Evolutionary conservation across 768 basidiomycete species (phyloP).

Genomic region (Psilocybe subaeruginosa): DNA sequence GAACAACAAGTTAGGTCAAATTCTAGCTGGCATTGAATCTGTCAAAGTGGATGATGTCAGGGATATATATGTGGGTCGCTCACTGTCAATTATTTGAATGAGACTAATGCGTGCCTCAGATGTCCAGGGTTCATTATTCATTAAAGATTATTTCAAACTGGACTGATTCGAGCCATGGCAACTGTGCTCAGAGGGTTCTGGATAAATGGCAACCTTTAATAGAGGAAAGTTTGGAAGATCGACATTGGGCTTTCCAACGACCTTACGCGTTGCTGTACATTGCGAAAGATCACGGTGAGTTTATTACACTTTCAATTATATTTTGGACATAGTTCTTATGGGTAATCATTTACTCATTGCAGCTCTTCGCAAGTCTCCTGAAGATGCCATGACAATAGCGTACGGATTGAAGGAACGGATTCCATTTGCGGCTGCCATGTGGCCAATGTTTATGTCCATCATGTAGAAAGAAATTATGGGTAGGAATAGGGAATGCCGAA

Average conservation of each 20-base stretch:
- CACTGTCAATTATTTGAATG: not conserved
- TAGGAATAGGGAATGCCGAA: too few species aligned
- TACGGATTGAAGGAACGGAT: constrained; percentile 17
- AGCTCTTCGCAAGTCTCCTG: constrained; percentile 23
- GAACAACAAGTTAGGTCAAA: constrained; percentile 7
- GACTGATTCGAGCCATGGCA: not conserved
- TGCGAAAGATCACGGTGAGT: constrained; percentile 18
- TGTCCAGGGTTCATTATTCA: constrained; percentile 17
- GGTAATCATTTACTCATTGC: constrained; percentile 11
- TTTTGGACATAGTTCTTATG: not conserved
- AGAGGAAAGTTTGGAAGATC: constrained; percentile 10
- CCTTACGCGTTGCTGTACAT: constrained; percentile 20
- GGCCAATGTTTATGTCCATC: constrained; percentile 24
- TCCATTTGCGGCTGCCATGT: constrained; percentile 12
- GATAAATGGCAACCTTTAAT: constrained; percentile 23
- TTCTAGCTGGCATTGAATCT: constrained; percentile 11
- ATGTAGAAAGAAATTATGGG: not conserved
- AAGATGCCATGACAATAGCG: constrained; percentile 9
- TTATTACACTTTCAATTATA: too few species aligned
- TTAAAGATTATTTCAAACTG: constrained; percentile 7
- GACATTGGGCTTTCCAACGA: constrained; percentile 21
- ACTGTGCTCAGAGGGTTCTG: constrained; percentile 13
- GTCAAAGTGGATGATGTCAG: constrained; percentile 1
- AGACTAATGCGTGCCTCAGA: not conserved
- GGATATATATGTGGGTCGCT: constrained; percentile 16